phyloP scores from a whole-genome alignment of 768 basidiomycete species.

The button mushroom (Agaricus bisporus) region DNA sequence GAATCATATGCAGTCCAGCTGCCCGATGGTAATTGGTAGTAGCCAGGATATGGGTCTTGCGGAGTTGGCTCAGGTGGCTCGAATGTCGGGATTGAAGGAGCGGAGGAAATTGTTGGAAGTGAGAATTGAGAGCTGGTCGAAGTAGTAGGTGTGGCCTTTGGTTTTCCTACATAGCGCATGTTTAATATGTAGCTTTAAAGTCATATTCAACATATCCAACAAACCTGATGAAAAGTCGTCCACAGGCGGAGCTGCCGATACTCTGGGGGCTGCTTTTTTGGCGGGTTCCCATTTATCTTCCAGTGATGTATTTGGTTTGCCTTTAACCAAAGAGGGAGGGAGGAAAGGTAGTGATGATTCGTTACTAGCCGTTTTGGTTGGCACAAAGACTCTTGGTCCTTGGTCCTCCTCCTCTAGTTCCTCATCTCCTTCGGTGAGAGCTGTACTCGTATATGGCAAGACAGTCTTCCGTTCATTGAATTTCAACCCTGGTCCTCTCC shows the following conservation, averaged over 20 bases:
- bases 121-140: conserved; percentile 17
- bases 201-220: conserved; percentile 13
- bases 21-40: conserved; percentile 80
- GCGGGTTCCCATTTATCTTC: conserved; percentile 26
- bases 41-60: conserved; percentile 78
- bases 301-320: conserved; percentile 51
- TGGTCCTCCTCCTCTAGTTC: not conserved
- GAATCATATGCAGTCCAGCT: conserved; percentile 72
- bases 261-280: conserved; percentile 10
- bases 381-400: conserved; percentile 22
- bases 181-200: not conserved
- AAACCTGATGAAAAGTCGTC: conserved; percentile 70
- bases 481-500: conserved; percentile 53
- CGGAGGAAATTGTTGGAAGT: conserved; percentile 47
- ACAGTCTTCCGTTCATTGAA: conserved; percentile 34
- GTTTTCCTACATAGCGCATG: not conserved
- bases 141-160: conserved; percentile 17
- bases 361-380: conserved; percentile 1
- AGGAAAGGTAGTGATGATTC: conserved; percentile 38
- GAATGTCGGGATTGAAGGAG: conserved; percentile 63
- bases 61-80: conserved; percentile 69
- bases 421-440: conserved; percentile 7
- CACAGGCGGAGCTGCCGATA: conserved; percentile 27
- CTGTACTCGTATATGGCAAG: conserved; percentile 2
- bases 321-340: conserved; percentile 55